A percentile compares a stretch with the other conserved stretches of the same genome.
Evolutionary conservation across 2,329 filamentous ascomycete genomes (phyloP).

Genomic region (Alternaria rosae): DNA sequence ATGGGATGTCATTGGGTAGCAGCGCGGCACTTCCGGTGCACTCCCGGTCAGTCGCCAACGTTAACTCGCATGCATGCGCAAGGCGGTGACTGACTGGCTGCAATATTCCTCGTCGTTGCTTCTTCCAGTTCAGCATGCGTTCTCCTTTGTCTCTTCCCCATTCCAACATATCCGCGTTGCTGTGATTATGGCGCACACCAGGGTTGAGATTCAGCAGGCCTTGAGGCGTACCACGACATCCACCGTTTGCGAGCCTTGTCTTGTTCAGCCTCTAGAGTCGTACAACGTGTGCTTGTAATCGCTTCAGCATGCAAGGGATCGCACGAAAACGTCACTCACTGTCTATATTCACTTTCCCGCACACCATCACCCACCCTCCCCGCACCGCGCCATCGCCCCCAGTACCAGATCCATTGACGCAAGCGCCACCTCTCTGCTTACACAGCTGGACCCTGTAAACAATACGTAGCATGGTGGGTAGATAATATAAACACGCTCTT

Average conservation of each 20-base stretch:
- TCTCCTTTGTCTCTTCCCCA: constrained; percentile 14
- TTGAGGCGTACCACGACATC: constrained; percentile 17
- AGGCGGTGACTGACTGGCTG: constrained; percentile 42
- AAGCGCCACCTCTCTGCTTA: constrained; percentile 36
- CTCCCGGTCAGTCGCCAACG: constrained; percentile 23
- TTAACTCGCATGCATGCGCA: constrained; percentile 21
- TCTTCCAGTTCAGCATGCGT: constrained; percentile 14
- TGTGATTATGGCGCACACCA: constrained; percentile 29
- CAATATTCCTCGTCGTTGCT: constrained; percentile 17
- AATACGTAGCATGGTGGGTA: constrained; percentile 50
- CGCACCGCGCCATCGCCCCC: constrained; percentile 29
- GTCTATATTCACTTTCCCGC: constrained; percentile 29
- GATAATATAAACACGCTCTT: constrained; percentile 30
- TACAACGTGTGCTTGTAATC: constrained; percentile 43
- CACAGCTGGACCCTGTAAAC: constrained; percentile 30
- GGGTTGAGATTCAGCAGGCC: constrained; percentile 2
- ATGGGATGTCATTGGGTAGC: constrained; percentile 22
- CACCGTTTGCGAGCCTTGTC: constrained; percentile 36
- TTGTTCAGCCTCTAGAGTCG: constrained; percentile 38
- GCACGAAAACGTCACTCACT: constrained; percentile 25
- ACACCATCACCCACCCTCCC: constrained; percentile 25
- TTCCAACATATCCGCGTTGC: constrained; percentile 25
- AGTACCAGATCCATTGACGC: constrained; percentile 47
- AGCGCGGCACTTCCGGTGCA: constrained; percentile 22
- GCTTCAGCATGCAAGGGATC: constrained; percentile 48